These are phyloP conservation scores for Volvox africanus DNA, from an alignment of 139 green algal species.

Conservation along the genomic window DNA sequence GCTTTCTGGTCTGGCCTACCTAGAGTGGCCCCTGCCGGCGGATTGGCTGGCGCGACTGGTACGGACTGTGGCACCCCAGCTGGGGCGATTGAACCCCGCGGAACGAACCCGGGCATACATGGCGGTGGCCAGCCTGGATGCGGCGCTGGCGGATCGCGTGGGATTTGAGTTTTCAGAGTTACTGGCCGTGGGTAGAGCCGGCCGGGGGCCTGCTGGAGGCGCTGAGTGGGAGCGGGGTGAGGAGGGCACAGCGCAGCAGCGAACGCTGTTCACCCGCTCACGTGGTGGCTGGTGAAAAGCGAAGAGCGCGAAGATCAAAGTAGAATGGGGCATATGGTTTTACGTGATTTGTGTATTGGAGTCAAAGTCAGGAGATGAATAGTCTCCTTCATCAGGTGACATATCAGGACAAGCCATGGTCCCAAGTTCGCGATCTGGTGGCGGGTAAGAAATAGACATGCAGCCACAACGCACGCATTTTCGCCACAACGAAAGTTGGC, in stretches of 20 bases:
- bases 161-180: slow-evolving; percentile 21
- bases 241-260: slow-evolving; percentile 39
- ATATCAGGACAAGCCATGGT: no score
- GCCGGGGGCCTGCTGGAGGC: neutral
- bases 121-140: slow-evolving; percentile 14
- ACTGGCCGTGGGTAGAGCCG: neutral
- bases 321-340: no score
- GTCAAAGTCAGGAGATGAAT: no score
- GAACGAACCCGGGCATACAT: slow-evolving; percentile 10
- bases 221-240: neutral
- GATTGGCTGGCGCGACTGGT: slow-evolving; percentile 32
- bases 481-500: no score
- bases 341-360: no score
- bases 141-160: slow-evolving; percentile 15
- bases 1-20: slow-evolving; percentile 2
- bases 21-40: slow-evolving; percentile 1
- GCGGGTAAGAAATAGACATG: no score
- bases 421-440: no score
- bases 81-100: neutral
- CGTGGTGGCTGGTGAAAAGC: slow-evolving; percentile 20
- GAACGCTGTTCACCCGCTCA: slow-evolving; percentile 25
- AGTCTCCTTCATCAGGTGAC: no score
- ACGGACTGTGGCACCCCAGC: neutral
- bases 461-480: no score
- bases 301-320: no score